Conservation (phyloP, 371 early-diverging fungal genomes). For the Spraguea lophii region DNA sequence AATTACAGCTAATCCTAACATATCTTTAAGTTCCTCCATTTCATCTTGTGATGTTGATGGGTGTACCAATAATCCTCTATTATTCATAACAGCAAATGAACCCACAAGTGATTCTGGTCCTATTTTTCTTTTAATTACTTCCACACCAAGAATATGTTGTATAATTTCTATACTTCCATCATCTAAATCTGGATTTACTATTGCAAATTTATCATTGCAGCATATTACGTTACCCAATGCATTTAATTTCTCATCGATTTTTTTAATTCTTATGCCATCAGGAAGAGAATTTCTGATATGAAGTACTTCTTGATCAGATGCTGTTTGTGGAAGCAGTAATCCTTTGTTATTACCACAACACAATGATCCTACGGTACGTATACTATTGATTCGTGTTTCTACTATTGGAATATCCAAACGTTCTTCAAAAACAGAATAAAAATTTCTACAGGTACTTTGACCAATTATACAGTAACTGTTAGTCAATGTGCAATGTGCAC, state of each 20-base stretch:
- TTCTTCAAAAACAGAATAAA: constrained; percentile 49
- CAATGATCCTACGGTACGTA: constrained; percentile 79
- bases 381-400: constrained; percentile 90
- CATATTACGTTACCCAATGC: constrained; percentile 96
- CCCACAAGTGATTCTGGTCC: constrained; percentile 94
- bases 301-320: constrained; percentile 95
- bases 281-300: constrained; percentile 90
- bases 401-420: constrained; percentile 89
- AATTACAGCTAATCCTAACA: constrained; percentile 84
- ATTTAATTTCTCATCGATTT: constrained; percentile 88
- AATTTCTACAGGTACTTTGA: constrained; percentile 66
- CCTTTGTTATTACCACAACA: constrained; percentile 86
- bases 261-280: constrained; percentile 71
- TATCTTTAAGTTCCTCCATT: constrained; percentile 86
- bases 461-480: constrained; percentile 92
- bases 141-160: constrained; percentile 81
- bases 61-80: constrained; percentile 90
- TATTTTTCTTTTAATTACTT: constrained; percentile 92
- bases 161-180: constrained; percentile 88
- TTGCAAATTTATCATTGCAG: constrained; percentile 96
- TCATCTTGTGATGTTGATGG: constrained; percentile 82
- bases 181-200: constrained; percentile 81
- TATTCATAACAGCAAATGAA: constrained; percentile 78
- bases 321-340: constrained; percentile 76
- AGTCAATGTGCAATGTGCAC: constrained; percentile 85